phyloP scores from a whole-genome alignment of 495 filamentous ascomycete genomes.

The Apodospora peruviana region DNA sequence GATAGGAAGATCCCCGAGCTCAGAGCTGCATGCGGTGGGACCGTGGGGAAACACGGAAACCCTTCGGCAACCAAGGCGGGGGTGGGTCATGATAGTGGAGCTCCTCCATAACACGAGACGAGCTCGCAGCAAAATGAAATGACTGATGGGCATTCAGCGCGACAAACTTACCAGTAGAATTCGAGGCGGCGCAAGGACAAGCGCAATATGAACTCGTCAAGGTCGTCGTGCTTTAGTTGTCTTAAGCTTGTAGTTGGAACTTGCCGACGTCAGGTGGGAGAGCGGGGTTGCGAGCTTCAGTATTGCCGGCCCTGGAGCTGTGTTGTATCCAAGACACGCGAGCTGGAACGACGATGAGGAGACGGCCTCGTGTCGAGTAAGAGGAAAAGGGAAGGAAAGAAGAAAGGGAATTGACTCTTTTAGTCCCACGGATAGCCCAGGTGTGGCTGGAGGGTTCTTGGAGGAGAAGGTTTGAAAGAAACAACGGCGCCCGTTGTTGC shows the following conservation, averaged over 20 bases:
- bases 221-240: no score
- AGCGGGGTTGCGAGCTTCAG: conserved; percentile 22
- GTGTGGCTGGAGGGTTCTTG: neutral
- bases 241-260: neutral
- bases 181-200: no score
- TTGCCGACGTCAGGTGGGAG: neutral
- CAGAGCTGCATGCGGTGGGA: conserved; percentile 5
- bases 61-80: neutral
- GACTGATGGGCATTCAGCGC: neutral
- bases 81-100: neutral
- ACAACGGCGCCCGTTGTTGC: neutral
- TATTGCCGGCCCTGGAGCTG: conserved; percentile 1
- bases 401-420: neutral
- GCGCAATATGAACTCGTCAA: no score
- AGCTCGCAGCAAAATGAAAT: neutral
- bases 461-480: neutral
- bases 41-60: conserved; percentile 2
- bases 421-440: neutral
- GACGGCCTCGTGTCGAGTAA: no score
- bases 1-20: conserved; percentile 6
- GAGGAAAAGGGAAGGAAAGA: neutral
- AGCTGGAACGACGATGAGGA: neutral
- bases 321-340: neutral
- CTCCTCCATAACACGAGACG: neutral
- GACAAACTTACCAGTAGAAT: neutral